Conservation (phyloP, 2,329 filamentous ascomycete species). For the Ilyonectria mors-panacis region DNA sequence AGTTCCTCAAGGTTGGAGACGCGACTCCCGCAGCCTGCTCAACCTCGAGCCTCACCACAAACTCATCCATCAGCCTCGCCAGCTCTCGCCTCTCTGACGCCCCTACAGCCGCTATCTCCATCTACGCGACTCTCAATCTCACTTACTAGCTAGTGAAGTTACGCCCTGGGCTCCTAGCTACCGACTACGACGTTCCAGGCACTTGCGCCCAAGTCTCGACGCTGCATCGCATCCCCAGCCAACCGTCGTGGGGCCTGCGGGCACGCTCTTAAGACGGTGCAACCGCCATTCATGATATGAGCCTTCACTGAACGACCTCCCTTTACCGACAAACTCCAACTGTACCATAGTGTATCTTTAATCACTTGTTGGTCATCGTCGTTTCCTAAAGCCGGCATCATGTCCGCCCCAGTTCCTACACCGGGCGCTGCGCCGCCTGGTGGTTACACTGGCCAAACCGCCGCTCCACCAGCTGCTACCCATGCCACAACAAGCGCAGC, state of each 20-base stretch:
- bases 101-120: not conserved
- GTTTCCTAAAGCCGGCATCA: constrained; percentile 34
- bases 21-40: constrained; percentile 32
- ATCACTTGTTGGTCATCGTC: not conserved
- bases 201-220: constrained; percentile 12
- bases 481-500: constrained; percentile 41
- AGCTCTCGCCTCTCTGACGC: constrained; percentile 14
- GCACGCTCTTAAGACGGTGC: constrained; percentile 10
- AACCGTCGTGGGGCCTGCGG: constrained; percentile 21
- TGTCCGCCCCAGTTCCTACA: constrained; percentile 54
- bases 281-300: constrained; percentile 27
- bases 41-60: constrained; percentile 32
- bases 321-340: constrained; percentile 2
- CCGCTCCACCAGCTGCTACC: constrained; percentile 52
- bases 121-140: not conserved
- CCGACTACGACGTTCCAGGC: constrained; percentile 1
- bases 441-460: constrained; percentile 52
- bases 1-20: constrained; percentile 24
- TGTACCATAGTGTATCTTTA: not conserved
- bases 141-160: not conserved
- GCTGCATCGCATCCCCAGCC: constrained; percentile 17
- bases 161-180: not conserved
- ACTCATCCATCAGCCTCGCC: constrained; percentile 26
- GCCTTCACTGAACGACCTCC: constrained; percentile 18
- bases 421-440: constrained; percentile 50